Evolutionary conservation across 2,329 filamentous ascomycete species (phyloP).

Genomic region (Thermoascus crustaceus): DNA sequence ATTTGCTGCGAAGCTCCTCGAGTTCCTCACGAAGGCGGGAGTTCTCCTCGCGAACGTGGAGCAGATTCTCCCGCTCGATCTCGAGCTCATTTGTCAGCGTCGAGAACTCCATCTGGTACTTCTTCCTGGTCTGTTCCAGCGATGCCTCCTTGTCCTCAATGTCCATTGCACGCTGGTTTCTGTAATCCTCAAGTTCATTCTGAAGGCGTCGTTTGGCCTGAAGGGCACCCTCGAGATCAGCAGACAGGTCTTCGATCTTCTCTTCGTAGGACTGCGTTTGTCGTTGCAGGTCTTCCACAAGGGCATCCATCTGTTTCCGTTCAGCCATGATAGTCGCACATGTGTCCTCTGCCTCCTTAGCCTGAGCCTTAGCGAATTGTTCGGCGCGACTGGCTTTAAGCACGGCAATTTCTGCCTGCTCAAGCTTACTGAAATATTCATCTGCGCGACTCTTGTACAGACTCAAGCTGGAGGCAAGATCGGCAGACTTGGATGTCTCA

Average conservation of each 20-base stretch:
- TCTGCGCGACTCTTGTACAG: conserved; percentile 89
- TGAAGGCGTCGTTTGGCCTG: conserved; percentile 92
- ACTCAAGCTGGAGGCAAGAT: conserved; percentile 73
- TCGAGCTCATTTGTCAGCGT: conserved; percentile 87
- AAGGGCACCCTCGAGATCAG: conserved; percentile 74
- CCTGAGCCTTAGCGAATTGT: conserved; percentile 86
- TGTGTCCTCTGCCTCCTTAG: conserved; percentile 82
- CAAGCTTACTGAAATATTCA: conserved; percentile 94
- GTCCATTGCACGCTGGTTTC: conserved; percentile 88
- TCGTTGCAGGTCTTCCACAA: conserved; percentile 81
- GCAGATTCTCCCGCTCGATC: conserved; percentile 79
- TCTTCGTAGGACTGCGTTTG: conserved; percentile 87
- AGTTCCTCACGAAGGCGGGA: conserved; percentile 87
- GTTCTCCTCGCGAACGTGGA: conserved; percentile 78
- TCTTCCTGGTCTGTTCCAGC: conserved; percentile 94
- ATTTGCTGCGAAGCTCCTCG: conserved; percentile 88
- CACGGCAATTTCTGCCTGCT: conserved; percentile 92
- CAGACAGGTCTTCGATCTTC: conserved; percentile 81
- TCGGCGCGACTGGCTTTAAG: conserved; percentile 86
- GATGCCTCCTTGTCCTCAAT: conserved; percentile 94
- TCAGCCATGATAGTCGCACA: conserved; percentile 87
- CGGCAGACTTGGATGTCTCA: conserved; percentile 74
- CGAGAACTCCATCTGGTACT: conserved; percentile 90
- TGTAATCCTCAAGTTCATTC: conserved; percentile 95
- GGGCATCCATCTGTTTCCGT: conserved; percentile 77